Evolutionary conservation across 306 rosid species (phyloP).

Genomic region (Cucurbita ficifolia): DNA sequence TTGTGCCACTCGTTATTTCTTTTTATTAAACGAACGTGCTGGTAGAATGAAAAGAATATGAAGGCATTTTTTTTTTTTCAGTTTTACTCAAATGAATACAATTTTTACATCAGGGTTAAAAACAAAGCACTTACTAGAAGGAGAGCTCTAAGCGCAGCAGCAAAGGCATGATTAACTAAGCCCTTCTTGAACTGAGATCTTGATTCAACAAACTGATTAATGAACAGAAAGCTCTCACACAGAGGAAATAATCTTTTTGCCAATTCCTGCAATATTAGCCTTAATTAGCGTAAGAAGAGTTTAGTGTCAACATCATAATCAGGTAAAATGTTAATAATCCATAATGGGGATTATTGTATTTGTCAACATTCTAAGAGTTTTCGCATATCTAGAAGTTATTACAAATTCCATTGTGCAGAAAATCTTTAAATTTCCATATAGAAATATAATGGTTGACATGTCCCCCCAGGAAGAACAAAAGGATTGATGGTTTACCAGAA

Average conservation of each 20-base stretch:
- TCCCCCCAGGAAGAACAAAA: neutral
- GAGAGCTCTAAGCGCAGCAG: conserved; percentile 90
- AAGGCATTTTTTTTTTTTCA: neutral
- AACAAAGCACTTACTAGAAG: conserved; percentile 58
- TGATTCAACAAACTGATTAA: conserved; percentile 70
- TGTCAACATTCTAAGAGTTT: neutral
- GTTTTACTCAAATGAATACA: neutral
- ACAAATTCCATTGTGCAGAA: neutral
- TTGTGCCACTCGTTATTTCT: neutral
- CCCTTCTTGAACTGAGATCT: conserved; percentile 90
- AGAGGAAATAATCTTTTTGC: conserved; percentile 78
- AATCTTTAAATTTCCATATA: neutral
- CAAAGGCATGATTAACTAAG: conserved; percentile 87
- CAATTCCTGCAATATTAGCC: conserved; percentile 51
- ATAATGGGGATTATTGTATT: neutral
- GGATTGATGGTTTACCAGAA: neutral
- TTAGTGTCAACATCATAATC: conserved; percentile 8
- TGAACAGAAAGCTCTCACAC: conserved; percentile 68
- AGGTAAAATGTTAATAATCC: neutral
- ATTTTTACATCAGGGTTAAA: neutral
- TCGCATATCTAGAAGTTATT: neutral
- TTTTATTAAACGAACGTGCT: neutral
- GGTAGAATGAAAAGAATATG: neutral
- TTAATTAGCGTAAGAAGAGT: neutral
- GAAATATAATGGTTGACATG: neutral